A percentile compares a stretch with the other conserved stretches of the same genome.
phyloP scores from a whole-genome alignment of 306 rosid genomes.

The Prunus fruticosa region DNA sequence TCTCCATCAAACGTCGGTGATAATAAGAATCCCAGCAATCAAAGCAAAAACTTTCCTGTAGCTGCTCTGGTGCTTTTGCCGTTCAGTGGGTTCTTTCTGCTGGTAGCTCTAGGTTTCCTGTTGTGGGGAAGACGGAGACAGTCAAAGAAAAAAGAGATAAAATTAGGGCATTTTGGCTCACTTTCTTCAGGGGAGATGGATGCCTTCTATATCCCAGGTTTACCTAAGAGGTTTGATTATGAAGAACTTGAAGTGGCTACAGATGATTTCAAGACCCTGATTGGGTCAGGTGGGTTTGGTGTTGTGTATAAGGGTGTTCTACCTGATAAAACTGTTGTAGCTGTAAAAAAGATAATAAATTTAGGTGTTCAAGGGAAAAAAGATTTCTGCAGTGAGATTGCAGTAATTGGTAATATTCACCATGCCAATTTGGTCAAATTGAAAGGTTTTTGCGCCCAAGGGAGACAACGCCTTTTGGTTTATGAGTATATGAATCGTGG shows the following conservation, averaged over 20 bases:
- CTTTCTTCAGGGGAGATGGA: constrained; percentile 59
- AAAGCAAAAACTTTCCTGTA: constrained; percentile 41
- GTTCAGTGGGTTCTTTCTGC: constrained; percentile 42
- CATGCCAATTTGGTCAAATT: constrained; percentile 80
- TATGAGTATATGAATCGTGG: constrained; percentile 93
- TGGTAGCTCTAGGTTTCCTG: constrained; percentile 47
- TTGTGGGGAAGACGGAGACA: constrained; percentile 46
- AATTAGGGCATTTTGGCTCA: constrained; percentile 45
- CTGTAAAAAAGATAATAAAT: constrained; percentile 81
- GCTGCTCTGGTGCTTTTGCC: constrained; percentile 64
- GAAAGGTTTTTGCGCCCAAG: constrained; percentile 79
- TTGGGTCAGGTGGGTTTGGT: constrained; percentile 94
- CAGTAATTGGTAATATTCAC: constrained; percentile 78
- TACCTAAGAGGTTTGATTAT: constrained; percentile 72
- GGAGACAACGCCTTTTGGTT: constrained; percentile 69
- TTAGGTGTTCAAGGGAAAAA: constrained; percentile 79
- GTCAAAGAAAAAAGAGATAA: constrained; percentile 33
- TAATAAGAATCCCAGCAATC: no score
- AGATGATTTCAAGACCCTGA: constrained; percentile 60
- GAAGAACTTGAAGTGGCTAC: constrained; percentile 76
- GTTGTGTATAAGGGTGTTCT: constrained; percentile 75
- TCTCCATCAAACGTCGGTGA: neutral
- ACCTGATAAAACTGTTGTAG: constrained; percentile 65
- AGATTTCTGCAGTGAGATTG: constrained; percentile 90
- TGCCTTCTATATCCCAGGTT: constrained; percentile 77